Conservation (phyloP, 768 basidiomycete genomes). For the Collybia nuda region DNA sequence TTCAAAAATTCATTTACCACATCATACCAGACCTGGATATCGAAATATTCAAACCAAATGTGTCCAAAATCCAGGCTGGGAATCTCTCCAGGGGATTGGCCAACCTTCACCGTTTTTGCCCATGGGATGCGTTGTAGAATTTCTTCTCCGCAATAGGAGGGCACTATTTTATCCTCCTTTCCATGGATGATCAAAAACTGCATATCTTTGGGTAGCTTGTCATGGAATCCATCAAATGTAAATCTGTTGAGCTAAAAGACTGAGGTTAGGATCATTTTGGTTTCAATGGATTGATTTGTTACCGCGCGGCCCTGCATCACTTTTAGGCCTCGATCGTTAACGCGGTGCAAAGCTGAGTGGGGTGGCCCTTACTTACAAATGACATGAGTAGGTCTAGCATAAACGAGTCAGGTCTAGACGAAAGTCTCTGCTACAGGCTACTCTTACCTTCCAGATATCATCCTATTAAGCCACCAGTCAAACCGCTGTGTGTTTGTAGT, state of each 20-base stretch:
- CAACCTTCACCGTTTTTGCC: slow-evolving; percentile 32
- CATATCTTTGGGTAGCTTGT: slow-evolving; percentile 26
- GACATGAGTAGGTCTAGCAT: slow-evolving; percentile 24
- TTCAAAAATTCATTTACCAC: slow-evolving; percentile 35
- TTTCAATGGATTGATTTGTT: background rate
- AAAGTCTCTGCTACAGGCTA: background rate
- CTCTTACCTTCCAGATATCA: slow-evolving; percentile 23
- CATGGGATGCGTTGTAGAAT: slow-evolving; percentile 35
- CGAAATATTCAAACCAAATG: slow-evolving; percentile 48
- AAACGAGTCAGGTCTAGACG: background rate
- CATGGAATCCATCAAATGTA: slow-evolving; percentile 29
- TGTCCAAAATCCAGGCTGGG: slow-evolving; percentile 39
- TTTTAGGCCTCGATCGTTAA: slow-evolving; percentile 7
- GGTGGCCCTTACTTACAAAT: slow-evolving; percentile 24
- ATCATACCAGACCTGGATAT: slow-evolving; percentile 36
- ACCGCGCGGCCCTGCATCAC: slow-evolving; percentile 34
- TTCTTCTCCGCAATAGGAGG: slow-evolving; percentile 33
- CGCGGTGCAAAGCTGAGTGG: background rate
- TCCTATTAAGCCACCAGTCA: slow-evolving; percentile 21
- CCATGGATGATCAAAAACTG: slow-evolving; percentile 42
- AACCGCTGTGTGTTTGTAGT: slow-evolving; percentile 24
- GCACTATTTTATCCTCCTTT: slow-evolving; percentile 35
- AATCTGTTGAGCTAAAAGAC: slow-evolving; percentile 22
- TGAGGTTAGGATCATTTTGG: background rate
- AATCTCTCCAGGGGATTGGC: slow-evolving; percentile 30